These are phyloP conservation scores for Dovyalis caffra DNA, from an alignment of 345 rosid species.

Conservation along the genomic window DNA sequence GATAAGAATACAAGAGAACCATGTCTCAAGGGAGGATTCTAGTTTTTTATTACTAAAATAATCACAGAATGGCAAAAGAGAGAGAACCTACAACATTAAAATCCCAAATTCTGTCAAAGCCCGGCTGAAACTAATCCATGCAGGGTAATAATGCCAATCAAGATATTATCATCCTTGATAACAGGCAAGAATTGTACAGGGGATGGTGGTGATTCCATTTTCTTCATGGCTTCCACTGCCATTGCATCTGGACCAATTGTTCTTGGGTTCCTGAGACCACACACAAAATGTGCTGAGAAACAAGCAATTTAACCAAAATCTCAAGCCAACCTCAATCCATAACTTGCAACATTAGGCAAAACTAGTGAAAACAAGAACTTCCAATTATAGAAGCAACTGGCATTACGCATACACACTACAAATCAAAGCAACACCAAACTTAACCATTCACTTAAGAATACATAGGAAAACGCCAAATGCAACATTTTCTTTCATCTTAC, in stretches of 20 bases:
- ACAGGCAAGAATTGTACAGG: constrained; percentile 96
- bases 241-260: constrained; percentile 79
- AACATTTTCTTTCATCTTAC: constrained; percentile 27
- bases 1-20: neutral
- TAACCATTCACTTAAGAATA: neutral
- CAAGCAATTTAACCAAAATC: neutral
- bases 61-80: neutral
- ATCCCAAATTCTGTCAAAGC: constrained; percentile 36
- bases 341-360: neutral
- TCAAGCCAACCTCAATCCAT: neutral
- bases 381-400: neutral
- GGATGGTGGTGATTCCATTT: constrained; percentile 96
- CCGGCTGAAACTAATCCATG: constrained; percentile 96
- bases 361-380: neutral
- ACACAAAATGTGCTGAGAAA: constrained; percentile 2
- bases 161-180: constrained; percentile 47
- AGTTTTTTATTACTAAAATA: neutral
- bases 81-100: neutral
- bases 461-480: neutral
- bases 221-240: constrained; percentile 98
- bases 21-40: neutral
- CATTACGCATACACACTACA: neutral
- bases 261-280: constrained; percentile 71
- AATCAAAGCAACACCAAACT: neutral
- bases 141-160: constrained; percentile 90